Evolutionary conservation across 257 asterid genomes (phyloP).

Genomic region (Apocynum venetum): DNA sequence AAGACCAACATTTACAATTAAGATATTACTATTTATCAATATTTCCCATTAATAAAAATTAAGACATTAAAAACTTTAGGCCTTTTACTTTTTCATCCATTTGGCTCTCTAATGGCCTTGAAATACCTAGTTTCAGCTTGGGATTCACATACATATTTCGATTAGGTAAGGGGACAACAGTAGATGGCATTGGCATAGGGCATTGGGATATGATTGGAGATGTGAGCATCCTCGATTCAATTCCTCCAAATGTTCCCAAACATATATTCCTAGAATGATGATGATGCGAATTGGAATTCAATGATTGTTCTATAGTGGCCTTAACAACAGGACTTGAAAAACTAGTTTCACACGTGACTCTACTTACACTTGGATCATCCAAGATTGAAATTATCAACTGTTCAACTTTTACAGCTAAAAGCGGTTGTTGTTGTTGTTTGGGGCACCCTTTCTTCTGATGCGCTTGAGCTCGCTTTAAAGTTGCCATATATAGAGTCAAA

Average conservation of each 20-base stretch:
- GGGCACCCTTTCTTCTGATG: constrained; percentile 87
- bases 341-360: constrained; percentile 91
- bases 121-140: constrained; percentile 33
- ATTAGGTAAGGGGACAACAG: constrained; percentile 16
- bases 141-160: constrained; percentile 63
- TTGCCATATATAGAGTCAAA: no score
- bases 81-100: constrained; percentile 39
- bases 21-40: no score
- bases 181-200: constrained; percentile 16
- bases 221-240: constrained; percentile 32
- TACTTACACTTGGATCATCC: constrained; percentile 85
- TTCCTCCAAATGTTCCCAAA: constrained; percentile 44
- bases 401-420: constrained; percentile 80
- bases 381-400: constrained; percentile 75
- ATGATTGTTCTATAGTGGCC: constrained; percentile 66
- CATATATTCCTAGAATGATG: constrained; percentile 21
- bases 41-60: no score
- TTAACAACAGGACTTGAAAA: constrained; percentile 87
- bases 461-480: constrained; percentile 84
- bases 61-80: no score
- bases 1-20: no score
- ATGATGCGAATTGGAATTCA: constrained; percentile 30
- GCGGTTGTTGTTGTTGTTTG: constrained; percentile 89
- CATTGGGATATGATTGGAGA: constrained; percentile 24
- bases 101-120: constrained; percentile 32